Base-by-base conservation (phyloP, 345 rosid species). In the Schrenkiella parvula region DNA sequence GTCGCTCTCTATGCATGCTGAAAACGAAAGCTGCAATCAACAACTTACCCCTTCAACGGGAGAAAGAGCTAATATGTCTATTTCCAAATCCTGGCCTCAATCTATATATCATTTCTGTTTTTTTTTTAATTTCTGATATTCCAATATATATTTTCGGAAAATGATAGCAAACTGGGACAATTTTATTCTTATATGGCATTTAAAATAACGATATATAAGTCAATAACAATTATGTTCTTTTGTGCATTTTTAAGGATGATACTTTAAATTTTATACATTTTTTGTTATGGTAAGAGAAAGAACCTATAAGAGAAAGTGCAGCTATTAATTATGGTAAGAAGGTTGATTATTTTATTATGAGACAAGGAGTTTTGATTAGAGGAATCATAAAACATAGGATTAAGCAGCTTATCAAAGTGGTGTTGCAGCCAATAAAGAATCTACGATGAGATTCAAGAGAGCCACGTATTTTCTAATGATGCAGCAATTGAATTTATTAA, bases 1-100 rank as follows among this genome's bases (percentile, higher is more conserved):
- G 75, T 75, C 70, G 75, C 75, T 75, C 69, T 69, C 79, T 46
- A 69, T 75, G 59, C 65, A 75, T 69, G 52, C 34, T 69, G 79
- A 75, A 75, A 75, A 75, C 37, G 70, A 75, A 69, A 69, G 74
- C 70, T 75, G 26, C 70, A 69, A 75, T 69, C 37, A 68, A 52
- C 65, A 53, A 35, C 59, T 69, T 75, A 69, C 70, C 79, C 79
- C 46, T 75, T 75, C 79, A 54, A 54, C 44, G 65, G 15, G 75
- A 75, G 75, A 44, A 66, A 69, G 75, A 28, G 71, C 66, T 75
- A 26, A 2, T 59, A 2, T 60, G 39, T 22, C 32, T n/a, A 67
- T 3, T 74, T 66, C 46, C 23, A 59, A 74, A 19, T 72, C 46
- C 1, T 71, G 58, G 50, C 65, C 64, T 63, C 48, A 56, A 35